Evolutionary conservation across 352 stramenopile genomes (phyloP), one percentile per base, ranked within the genome.

Genomic region (Phytopythium boreale): DNA sequence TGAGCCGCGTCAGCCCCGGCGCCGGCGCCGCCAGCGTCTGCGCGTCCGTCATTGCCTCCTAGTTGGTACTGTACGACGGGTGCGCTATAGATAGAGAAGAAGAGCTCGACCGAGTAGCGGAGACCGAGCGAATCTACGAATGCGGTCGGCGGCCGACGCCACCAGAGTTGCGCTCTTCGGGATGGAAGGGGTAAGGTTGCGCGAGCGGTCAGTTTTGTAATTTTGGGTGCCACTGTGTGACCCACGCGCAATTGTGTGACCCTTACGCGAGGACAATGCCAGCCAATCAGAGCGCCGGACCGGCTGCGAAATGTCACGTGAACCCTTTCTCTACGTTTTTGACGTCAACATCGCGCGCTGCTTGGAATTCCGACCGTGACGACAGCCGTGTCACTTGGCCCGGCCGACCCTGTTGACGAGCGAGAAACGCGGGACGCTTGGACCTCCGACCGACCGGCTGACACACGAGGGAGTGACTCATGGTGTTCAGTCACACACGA

Each of bases 1-100:
- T 66, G 22, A 75, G 52, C 20, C 71, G 68, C 41, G 68, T 70
- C n/a, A 77, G 29, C 0, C 74, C 46, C 44, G n/a, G 6, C 14
- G 59, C 15, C n/a, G 46, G 44, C 27, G 17, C 36, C 56, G 56
- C 31, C 55, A 60, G 36, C 19, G 64, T 70, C 55, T 71, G 68
- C 59, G 70, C 64, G 43, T 59, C 37, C 49, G 67, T 60, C 71
- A 76, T 75, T 22, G 31, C 24, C 34, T 64, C 47, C n/a, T n/a
- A n/a, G n/a, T n/a, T n/a, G n/a, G n/a, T n/a, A n/a, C n/a, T n/a
- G n/a, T n/a, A n/a, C n/a, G n/a, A n/a, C n/a, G n/a, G n/a, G n/a
- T n/a, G n/a, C n/a, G n/a, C n/a, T n/a, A 59, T 9, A 17, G 60
- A 66, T 72, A 10, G 50, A 56, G 31, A 37, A 10, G 22, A 17